Percentiles rank a stretch among this genome's conserved stretches.
phyloP scores from a whole-genome alignment of 352 stramenopile species.

The Blastocystis sp. region DNA sequence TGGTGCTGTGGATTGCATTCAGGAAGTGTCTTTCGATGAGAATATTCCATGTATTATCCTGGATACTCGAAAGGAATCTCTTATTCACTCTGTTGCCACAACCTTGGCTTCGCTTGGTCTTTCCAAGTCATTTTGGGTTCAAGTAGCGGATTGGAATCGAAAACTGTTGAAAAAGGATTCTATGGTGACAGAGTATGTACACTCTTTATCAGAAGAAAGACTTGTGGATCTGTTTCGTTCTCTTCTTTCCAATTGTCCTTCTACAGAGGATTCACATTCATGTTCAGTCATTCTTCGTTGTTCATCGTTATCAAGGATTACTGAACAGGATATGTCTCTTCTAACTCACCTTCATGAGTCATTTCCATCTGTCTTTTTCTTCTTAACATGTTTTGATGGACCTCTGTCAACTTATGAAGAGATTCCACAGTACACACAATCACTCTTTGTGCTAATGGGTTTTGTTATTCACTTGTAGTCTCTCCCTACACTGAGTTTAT shows the following conservation, averaged over 20 bases:
- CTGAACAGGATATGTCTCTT: neutral
- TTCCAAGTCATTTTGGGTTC: neutral
- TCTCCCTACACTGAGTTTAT: neutral
- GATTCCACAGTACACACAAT: neutral
- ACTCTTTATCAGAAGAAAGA: neutral
- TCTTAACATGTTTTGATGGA: neutral
- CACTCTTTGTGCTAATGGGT: neutral
- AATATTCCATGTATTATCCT: conserved; percentile 7
- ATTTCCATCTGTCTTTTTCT: neutral
- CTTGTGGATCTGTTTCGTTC: neutral
- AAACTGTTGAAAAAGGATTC: neutral
- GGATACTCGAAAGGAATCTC: neutral
- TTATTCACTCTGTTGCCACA: neutral
- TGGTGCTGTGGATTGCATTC: conserved; percentile 28
- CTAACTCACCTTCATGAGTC: neutral
- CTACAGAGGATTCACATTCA: neutral
- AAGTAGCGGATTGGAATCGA: neutral
- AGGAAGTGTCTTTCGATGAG: neutral
- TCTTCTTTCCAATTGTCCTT: neutral
- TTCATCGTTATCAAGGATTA: neutral
- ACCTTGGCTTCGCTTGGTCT: neutral
- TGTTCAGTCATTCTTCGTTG: neutral
- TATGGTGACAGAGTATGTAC: neutral
- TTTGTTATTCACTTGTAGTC: neutral
- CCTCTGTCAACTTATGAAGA: conserved; percentile 18